Conservation (phyloP, 441 rosid species). For the Euphorbia corollata region DNA sequence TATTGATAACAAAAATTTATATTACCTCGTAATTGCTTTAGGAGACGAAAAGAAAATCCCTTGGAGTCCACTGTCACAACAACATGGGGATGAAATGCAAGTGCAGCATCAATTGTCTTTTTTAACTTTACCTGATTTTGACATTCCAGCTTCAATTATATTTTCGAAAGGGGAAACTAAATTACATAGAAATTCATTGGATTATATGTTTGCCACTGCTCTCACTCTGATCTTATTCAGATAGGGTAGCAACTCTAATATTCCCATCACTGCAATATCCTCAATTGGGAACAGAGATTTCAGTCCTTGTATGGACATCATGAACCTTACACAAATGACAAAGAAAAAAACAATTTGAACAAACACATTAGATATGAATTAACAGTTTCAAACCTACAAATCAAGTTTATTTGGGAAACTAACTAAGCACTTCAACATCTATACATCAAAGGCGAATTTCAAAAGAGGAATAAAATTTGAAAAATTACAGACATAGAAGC, state of each 20-base stretch:
- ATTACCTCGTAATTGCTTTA: conserved; percentile 67
- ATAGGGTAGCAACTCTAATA: conserved; percentile 83
- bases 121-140: conserved; percentile 49
- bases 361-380: not conserved
- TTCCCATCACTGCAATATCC: conserved; percentile 86
- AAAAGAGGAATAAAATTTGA: not conserved
- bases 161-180: not conserved
- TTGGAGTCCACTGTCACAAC: conserved; percentile 87
- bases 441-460: not conserved
- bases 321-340: conserved; percentile 33
- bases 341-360: conserved; percentile 3
- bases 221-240: conserved; percentile 66
- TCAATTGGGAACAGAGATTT: conserved; percentile 70
- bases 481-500: not conserved
- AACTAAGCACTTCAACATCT: not conserved
- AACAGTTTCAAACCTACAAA: conserved; percentile 3
- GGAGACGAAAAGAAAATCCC: conserved; percentile 84
- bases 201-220: conserved; percentile 22
- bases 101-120: conserved; percentile 62
- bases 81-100: conserved; percentile 63
- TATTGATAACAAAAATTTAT: conserved; percentile 14
- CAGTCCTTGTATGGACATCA: conserved; percentile 71
- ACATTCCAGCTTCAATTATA: conserved; percentile 8
- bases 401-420: too few relatives aligned
- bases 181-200: conserved; percentile 2